phyloP scores from a whole-genome alignment of 441 rosid genomes.

The Manihot esculenta region DNA sequence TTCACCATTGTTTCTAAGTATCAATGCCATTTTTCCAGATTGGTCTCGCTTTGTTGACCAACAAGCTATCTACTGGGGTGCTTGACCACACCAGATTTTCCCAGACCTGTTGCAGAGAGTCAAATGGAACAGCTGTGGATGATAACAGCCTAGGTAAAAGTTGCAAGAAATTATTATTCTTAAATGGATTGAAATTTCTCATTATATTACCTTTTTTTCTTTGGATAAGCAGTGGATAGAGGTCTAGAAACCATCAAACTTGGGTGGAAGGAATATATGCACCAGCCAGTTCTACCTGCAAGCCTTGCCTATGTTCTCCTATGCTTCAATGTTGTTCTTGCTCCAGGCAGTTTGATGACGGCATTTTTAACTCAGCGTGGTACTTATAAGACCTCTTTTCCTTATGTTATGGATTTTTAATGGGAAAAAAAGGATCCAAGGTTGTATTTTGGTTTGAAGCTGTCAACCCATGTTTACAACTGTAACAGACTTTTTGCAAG shows the following conservation, averaged over 20 bases:
- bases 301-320: slow-evolving; percentile 90
- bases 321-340: slow-evolving; percentile 78
- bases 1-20: slow-evolving; percentile 15
- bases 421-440: not conserved
- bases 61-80: slow-evolving; percentile 80
- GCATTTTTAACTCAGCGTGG: slow-evolving; percentile 89
- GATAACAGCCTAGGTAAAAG: slow-evolving; percentile 48
- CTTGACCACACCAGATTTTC: slow-evolving; percentile 75
- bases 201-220: slow-evolving; percentile 18
- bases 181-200: not conserved
- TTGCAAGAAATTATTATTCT: not conserved
- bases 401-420: slow-evolving; percentile 10
- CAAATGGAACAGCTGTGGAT: slow-evolving; percentile 30
- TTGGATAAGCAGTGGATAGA: slow-evolving; percentile 36
- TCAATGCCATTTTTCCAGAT: slow-evolving; percentile 43
- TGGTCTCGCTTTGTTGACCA: slow-evolving; percentile 69
- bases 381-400: no score
- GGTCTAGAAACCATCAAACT: slow-evolving; percentile 80
- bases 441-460: not conserved
- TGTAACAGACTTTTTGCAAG: not conserved
- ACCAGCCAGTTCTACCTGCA: slow-evolving; percentile 94
- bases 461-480: not conserved
- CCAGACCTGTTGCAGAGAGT: slow-evolving; percentile 42
- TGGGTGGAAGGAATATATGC: slow-evolving; percentile 92
- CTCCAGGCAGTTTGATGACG: slow-evolving; percentile 94